Base-by-base conservation (phyloP, 1,284 basidiomycete genomes). In the Takashimella koratensis region DNA sequence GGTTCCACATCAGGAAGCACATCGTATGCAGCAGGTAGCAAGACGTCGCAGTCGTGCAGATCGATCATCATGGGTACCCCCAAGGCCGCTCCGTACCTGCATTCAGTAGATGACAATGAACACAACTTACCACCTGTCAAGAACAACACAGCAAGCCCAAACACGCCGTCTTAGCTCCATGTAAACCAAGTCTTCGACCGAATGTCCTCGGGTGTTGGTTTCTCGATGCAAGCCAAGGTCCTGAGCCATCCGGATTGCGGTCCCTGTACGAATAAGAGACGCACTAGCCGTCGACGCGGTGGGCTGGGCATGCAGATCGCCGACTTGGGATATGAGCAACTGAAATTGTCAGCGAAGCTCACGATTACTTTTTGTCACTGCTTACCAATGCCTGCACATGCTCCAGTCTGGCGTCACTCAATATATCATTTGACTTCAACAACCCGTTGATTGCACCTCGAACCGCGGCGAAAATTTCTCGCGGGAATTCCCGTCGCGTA, bases 71-170 rank as follows among this genome's bases (percentile, higher is more conserved):
- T 86, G 2, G 93, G 74, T 5, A 71, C 61, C 4, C 74, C 76
- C 4, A 76, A 60, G 3, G 68, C 67, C 2, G 70, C 71, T 2
- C 62, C 66, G 53, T 72, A 71, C 56, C 54, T 65, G 25, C 27
- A 12, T 26, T 51, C 47, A 43, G 50, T 6, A 44, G 39, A 13
- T 20, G 21, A 5, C 13, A 13, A 49, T 45, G 23, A 44, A 47
- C 25, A 51, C 46, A 45, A 70, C 80, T 64, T 73, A 88, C 91
- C 93, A 96, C 76, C 91, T 79, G 76, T 97, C 93, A 66, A 86
- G 85, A 63, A 95, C 89, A 48, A 96, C 84, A 75, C 91, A 95
- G 26, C 85, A 85, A 16, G 86, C 88, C 93, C 93, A 97, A 27
- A 96, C 79, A 51, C 93, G 82, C 54, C 93, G 81, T 53, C 90